These are phyloP conservation scores for Hibiscus mutabilis DNA, from an alignment of 345 rosid genomes.

Conservation along the genomic window DNA sequence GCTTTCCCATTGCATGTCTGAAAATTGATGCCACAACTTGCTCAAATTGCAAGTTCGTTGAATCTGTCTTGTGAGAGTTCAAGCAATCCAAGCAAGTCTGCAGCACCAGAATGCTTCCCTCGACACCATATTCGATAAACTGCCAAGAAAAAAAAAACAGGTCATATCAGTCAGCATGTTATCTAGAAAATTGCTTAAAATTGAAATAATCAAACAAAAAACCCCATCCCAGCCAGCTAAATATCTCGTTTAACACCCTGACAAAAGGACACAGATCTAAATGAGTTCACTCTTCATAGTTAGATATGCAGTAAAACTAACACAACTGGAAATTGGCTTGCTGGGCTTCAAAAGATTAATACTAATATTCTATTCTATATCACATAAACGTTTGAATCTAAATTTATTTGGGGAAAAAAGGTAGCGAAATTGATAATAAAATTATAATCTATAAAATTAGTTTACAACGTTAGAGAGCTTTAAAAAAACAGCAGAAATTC, in stretches of 20 bases:
- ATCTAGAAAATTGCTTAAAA: neutral
- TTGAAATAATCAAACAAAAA: neutral
- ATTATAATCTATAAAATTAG: neutral
- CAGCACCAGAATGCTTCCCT: conserved; percentile 50
- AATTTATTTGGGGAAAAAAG: neutral
- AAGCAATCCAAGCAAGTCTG: conserved; percentile 57
- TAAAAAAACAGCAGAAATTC: neutral
- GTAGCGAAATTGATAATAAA: neutral
- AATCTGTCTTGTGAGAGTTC: conserved; percentile 33
- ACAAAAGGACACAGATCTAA: neutral
- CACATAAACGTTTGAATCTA: neutral
- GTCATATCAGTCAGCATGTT: neutral
- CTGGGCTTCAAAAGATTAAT: neutral
- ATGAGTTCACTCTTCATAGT: neutral
- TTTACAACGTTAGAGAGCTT: neutral
- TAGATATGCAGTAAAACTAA: neutral
- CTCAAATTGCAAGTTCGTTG: conserved; percentile 36
- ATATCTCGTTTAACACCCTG: neutral
- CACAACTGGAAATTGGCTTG: neutral
- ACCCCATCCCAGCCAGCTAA: neutral
- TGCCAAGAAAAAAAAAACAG: conserved; percentile 17
- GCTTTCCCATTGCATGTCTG: conserved; percentile 43
- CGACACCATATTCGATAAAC: conserved; percentile 61
- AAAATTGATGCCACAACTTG: conserved; percentile 40
- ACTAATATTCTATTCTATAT: too few species aligned